Evolutionary conservation across 1,139 yeast species (phyloP).

Genomic region (Zygosaccharomyces sapae): DNA sequence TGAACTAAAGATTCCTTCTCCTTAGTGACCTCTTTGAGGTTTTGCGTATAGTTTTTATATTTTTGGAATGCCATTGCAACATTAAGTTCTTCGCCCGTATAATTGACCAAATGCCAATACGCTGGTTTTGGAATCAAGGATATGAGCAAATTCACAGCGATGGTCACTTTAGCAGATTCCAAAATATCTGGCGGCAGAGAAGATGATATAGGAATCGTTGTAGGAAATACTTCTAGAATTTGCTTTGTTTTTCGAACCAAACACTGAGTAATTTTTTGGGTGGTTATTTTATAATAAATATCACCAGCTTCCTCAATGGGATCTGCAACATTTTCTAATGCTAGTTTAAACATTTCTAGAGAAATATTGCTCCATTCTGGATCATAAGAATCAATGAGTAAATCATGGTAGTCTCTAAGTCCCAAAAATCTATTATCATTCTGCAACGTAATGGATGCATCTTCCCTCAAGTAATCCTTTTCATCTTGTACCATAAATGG

Average conservation of each 20-base stretch:
- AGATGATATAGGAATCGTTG: constrained; percentile 24
- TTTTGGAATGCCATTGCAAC: constrained; percentile 16
- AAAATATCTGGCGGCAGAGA: constrained; percentile 24
- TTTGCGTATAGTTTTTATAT: constrained; percentile 15
- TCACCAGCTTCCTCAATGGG: constrained; percentile 47
- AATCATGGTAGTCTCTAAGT: constrained; percentile 38
- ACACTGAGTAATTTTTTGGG: constrained; percentile 37
- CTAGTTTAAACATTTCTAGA: constrained; percentile 20
- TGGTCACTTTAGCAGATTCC: constrained; percentile 18
- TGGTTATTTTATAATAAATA: constrained; percentile 45
- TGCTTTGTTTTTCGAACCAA: constrained; percentile 38
- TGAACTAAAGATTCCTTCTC: constrained; percentile 27
- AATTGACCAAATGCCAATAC: constrained; percentile 19
- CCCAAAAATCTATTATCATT: constrained; percentile 24
- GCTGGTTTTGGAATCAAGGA: constrained; percentile 29
- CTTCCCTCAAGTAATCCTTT: constrained; percentile 26
- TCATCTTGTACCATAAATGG: constrained; percentile 32
- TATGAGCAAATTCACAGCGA: constrained; percentile 29
- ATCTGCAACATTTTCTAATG: constrained; percentile 44
- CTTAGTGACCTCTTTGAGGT: constrained; percentile 11
- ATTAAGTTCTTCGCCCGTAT: constrained; percentile 3
- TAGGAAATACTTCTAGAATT: constrained; percentile 38
- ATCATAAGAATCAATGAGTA: constrained; percentile 25
- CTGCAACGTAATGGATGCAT: not conserved
- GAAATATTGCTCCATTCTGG: constrained; percentile 27